Conservation (phyloP, 495 filamentous ascomycete genomes). For the Cryomyces antarcticus region DNA sequence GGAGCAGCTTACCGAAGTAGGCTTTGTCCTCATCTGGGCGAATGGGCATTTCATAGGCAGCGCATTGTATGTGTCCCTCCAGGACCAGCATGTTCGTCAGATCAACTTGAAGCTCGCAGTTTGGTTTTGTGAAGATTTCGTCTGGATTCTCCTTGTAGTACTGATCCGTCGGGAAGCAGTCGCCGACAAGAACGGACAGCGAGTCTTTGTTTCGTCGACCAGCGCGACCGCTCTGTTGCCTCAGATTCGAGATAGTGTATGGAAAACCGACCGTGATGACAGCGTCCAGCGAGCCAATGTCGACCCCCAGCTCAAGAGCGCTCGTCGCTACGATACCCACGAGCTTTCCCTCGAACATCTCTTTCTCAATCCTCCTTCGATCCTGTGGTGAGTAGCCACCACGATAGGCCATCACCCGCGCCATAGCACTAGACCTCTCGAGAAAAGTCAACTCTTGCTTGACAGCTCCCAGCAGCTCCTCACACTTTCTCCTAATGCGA, state of each 20-base stretch:
- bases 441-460: conserved; percentile 53
- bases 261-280: conserved; percentile 90
- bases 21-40: conserved; percentile 46
- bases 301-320: conserved; percentile 81
- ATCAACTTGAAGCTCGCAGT: conserved; percentile 74
- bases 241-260: conserved; percentile 79
- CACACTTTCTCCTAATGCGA: conserved; percentile 68
- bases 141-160: conserved; percentile 93
- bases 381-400: conserved; percentile 95
- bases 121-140: conserved; percentile 88
- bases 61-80: conserved; percentile 90
- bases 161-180: conserved; percentile 80
- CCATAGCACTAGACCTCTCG: conserved; percentile 50
- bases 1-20: conserved; percentile 66
- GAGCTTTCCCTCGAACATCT: conserved; percentile 93
- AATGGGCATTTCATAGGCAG: conserved; percentile 88
- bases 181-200: conserved; percentile 76
- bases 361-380: conserved; percentile 68
- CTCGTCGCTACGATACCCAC: conserved; percentile 88
- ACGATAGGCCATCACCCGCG: conserved; percentile 82
- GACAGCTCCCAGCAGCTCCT: conserved; percentile 63
- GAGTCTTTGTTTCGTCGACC: conserved; percentile 89
- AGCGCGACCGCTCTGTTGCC: conserved; percentile 87
- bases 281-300: conserved; percentile 88
- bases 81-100: conserved; percentile 76